Evolutionary conservation across 441 rosid genomes (phyloP).

Genomic region (Pelargonium myrrhifolium): DNA sequence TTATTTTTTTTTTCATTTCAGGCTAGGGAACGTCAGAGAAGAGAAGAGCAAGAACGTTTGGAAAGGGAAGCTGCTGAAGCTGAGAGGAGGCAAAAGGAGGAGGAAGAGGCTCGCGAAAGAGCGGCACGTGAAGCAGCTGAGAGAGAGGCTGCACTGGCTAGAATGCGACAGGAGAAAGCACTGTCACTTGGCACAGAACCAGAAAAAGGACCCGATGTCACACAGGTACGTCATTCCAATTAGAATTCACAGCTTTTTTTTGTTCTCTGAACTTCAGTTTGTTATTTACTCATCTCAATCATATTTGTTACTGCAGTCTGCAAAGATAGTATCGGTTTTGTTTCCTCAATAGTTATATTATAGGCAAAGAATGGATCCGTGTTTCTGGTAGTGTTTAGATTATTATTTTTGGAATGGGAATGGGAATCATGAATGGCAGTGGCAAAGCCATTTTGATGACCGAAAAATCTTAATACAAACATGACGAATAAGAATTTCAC

Average conservation of each 20-base stretch:
- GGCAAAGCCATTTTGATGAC: no score
- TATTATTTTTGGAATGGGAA: no score
- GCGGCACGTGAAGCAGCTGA: constrained; percentile 77
- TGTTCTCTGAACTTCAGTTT: neutral
- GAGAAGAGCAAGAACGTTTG: constrained; percentile 71
- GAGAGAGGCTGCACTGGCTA: constrained; percentile 64
- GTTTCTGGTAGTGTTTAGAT: no score
- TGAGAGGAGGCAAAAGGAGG: constrained; percentile 75
- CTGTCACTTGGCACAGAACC: constrained; percentile 77
- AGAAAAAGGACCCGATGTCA: constrained; percentile 76
- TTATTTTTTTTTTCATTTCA: constrained; percentile 15
- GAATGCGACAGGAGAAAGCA: constrained; percentile 79
- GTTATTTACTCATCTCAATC: no score
- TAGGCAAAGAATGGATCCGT: no score
- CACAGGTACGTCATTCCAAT: constrained; percentile 45
- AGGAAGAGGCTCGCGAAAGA: constrained; percentile 78
- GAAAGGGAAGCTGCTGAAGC: constrained; percentile 94
- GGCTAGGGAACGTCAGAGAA: constrained; percentile 90
- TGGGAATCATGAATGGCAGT: no score
- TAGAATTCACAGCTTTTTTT: neutral
- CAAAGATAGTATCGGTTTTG: no score
- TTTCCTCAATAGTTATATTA: no score
- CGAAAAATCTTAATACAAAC: no score
- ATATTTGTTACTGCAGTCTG: no score
- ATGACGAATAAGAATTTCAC: no score